A percentile compares a stretch with the other conserved stretches of the same genome.
phyloP scores from a whole-genome alignment of 768 basidiomycete genomes.

The Plicaturopsis crispa region DNA sequence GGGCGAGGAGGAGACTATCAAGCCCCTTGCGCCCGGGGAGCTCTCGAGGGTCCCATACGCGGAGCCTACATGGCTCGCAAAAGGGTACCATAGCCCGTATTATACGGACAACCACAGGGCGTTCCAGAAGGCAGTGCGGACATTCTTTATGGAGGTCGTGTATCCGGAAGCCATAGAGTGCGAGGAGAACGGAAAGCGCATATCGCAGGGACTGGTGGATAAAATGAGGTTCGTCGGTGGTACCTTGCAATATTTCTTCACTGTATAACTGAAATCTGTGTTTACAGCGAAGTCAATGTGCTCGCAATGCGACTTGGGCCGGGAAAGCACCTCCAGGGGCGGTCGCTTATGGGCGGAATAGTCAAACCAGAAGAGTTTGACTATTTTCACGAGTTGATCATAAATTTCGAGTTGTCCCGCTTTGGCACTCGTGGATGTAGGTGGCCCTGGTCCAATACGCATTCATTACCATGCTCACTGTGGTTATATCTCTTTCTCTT shows the following conservation, averaged over 20 bases:
- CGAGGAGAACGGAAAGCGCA: constrained; percentile 83
- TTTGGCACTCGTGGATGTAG: constrained; percentile 70
- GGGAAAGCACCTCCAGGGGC: constrained; percentile 79
- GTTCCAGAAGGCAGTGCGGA: constrained; percentile 71
- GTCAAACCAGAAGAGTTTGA: constrained; percentile 83
- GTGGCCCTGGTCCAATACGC: too few relatives aligned
- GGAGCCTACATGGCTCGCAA: constrained; percentile 74
- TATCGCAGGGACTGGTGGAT: constrained; percentile 79
- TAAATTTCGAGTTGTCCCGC: constrained; percentile 76
- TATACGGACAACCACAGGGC: constrained; percentile 65
- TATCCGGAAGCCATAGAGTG: constrained; percentile 65
- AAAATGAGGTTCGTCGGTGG: constrained; percentile 60
- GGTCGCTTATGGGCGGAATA: constrained; percentile 65
- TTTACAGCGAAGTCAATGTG: constrained; percentile 59
- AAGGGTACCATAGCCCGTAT: constrained; percentile 68
- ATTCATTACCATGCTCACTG: too few relatives aligned
- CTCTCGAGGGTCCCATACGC: constrained; percentile 76
- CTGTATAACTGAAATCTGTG: neutral
- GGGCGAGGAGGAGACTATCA: constrained; percentile 51
- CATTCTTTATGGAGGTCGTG: constrained; percentile 72
- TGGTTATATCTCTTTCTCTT: too few relatives aligned
- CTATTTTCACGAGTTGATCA: constrained; percentile 89
- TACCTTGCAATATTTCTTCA: neutral
- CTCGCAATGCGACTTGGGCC: constrained; percentile 90
- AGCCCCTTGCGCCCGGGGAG: constrained; percentile 48